phyloP scores from a whole-genome alignment of 2,329 filamentous ascomycete species.

The Mariannaea elegans region DNA sequence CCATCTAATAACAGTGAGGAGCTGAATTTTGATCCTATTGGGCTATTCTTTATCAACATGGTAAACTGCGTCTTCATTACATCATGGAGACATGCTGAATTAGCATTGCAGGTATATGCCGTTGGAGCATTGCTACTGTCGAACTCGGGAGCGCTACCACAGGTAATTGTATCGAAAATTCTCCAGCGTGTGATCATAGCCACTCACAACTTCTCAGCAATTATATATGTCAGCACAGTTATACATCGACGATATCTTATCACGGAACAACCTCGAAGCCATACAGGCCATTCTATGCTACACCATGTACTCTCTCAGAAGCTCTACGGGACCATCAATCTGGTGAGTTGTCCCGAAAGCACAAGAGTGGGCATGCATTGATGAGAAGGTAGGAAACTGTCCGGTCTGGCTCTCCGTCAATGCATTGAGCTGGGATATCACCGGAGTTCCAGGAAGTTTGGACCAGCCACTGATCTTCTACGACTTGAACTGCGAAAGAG shows the following conservation, averaged over 20 bases:
- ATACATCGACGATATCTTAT: constrained; percentile 9
- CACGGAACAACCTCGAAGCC: constrained; percentile 36
- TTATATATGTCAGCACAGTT: constrained; percentile 7
- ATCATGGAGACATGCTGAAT: neutral
- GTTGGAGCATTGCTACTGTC: constrained; percentile 12
- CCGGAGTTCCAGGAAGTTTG: constrained; percentile 1
- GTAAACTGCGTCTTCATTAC: neutral
- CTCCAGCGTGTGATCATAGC: too few relatives aligned
- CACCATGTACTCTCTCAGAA: constrained; percentile 41
- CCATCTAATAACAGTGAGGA: neutral
- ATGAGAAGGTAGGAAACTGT: constrained; percentile 22
- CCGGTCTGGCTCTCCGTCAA: constrained; percentile 20
- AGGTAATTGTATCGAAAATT: neutral
- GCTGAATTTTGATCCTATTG: neutral
- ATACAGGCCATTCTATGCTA: constrained; percentile 43
- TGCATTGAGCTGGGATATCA: constrained; percentile 27
- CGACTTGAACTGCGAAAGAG: constrained; percentile 18
- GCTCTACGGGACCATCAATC: constrained; percentile 36
- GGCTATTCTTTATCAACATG: constrained; percentile 20
- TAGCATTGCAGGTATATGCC: constrained; percentile 14
- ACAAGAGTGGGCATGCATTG: too few relatives aligned
- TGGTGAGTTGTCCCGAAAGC: constrained; percentile 39
- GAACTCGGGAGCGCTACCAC: neutral
- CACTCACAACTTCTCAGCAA: too few relatives aligned
- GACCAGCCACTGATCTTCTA: neutral